A percentile compares a stretch with the other conserved stretches of the same genome.
These are phyloP conservation scores for Guadua angustifolia DNA, from an alignment of 176 grass and related monocot genomes.

Conservation along the genomic window DNA sequence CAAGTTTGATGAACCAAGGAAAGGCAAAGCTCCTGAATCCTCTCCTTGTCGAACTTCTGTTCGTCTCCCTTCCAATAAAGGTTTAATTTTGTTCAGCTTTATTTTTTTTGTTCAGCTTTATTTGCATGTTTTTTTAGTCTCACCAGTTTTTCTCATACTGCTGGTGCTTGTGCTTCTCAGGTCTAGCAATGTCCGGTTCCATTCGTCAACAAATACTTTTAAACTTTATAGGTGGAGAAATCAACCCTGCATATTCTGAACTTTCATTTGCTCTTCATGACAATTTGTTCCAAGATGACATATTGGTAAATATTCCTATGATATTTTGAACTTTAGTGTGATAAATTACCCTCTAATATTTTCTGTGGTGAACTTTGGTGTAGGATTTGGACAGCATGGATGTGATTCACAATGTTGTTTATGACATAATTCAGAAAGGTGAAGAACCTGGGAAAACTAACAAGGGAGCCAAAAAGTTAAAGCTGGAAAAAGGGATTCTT, in stretches of 20 bases:
- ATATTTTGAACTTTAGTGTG: background rate
- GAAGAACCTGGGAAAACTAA: slow-evolving; percentile 53
- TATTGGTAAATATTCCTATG: slow-evolving; percentile 7
- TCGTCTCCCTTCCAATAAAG: slow-evolving; percentile 4
- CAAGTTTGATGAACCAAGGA: slow-evolving; percentile 34
- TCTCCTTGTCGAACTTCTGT: slow-evolving; percentile 16
- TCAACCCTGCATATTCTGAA: slow-evolving; percentile 54
- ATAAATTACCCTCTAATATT: slow-evolving; percentile 3
- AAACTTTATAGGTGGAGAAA: slow-evolving; percentile 48
- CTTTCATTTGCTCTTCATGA: slow-evolving; percentile 44
- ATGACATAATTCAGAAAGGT: slow-evolving; percentile 73
- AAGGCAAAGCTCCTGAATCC: slow-evolving; percentile 16
- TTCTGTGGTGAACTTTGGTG: background rate
- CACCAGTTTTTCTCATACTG: background rate
- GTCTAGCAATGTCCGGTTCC: slow-evolving; percentile 14
- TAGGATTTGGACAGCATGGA: slow-evolving; percentile 49
- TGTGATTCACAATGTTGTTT: slow-evolving; percentile 49
- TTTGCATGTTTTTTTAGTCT: background rate
- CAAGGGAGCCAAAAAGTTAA: slow-evolving; percentile 63
- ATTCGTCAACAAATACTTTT: background rate
- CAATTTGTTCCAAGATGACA: slow-evolving; percentile 45
- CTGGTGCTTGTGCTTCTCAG: background rate
- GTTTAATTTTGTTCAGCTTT: slow-evolving; percentile 27
- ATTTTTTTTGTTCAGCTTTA: slow-evolving; percentile 5
- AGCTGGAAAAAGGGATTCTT: slow-evolving; percentile 59